Evolutionary conservation across 2,329 filamentous ascomycete genomes (phyloP), one percentile per base, ranked within the genome.

Genomic region (Phialemoniopsis sp.): DNA sequence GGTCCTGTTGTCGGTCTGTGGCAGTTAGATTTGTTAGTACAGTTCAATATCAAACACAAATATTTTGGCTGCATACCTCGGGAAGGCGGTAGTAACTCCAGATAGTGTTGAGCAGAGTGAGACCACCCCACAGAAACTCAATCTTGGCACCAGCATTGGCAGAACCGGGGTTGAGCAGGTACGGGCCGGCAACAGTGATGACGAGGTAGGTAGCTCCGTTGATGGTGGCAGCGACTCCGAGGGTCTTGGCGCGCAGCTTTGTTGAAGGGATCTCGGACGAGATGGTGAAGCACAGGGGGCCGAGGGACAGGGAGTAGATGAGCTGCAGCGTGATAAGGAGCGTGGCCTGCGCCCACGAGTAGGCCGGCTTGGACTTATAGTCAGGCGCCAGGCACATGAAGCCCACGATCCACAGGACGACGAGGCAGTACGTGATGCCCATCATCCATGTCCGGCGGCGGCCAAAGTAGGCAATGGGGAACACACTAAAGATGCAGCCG

Each of bases 171-270:
- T 42, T 42, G 6, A 42, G 32, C 13, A 38, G 26, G 19, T 42
- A 42, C 10, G 40, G 40, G 13, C 17, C 21, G 29, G 29, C 36
- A 13, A 42, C 18, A 3, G 14, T 18, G 6, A 38, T 35, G 17
- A 38, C 32, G 4, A 38, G 30, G 15, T 29, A 32, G 4, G 30
- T 34, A 13, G 37, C 30, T 18, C 30, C 36, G 32, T 38, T 35
- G 32, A 38, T 32, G 13, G 29, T 29, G 13, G 36, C 16, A 4
- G 33, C 28, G 10, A 29, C 14, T 7, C 36, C 32, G 8, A 41
- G 32, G 28, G 41, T 44, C 39, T 44, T 44, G 37, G 34, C 32
- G 13, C 40, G 33, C 17, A 43, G 40, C 30, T 37, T 36, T 19
- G 37, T 36, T 5, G 40, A 36, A 5, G 37, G 33, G 17, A 39